A percentile compares a stretch with the other conserved stretches of the same genome.
Evolutionary conservation across 768 basidiomycete species (phyloP).

Genomic region (Leccinum imitatum): DNA sequence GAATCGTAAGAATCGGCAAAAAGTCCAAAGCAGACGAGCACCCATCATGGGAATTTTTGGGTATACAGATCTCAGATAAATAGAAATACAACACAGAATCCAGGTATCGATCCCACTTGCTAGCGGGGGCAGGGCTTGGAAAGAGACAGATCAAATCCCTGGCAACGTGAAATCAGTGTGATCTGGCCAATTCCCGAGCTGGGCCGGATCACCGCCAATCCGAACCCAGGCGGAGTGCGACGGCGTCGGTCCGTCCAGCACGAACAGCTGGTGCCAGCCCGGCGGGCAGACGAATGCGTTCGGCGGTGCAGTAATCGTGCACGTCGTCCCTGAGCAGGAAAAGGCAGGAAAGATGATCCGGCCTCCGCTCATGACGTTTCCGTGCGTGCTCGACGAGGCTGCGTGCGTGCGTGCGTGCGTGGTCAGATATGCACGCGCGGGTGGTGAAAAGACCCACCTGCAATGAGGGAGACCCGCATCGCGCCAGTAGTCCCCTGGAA

Average conservation of each 20-base stretch:
- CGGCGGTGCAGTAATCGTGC: conserved; percentile 78
- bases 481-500: conserved; percentile 40
- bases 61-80: neutral
- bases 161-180: conserved; percentile 67
- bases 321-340: conserved; percentile 62
- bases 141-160: conserved; percentile 42
- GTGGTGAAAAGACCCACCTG: conserved; percentile 40
- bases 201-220: conserved; percentile 73
- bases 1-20: too few relatives aligned
- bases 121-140: neutral
- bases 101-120: neutral
- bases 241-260: conserved; percentile 78
- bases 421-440: neutral
- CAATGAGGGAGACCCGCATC: conserved; percentile 65
- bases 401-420: neutral
- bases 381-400: conserved; percentile 77
- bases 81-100: neutral
- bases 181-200: conserved; percentile 72
- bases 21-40: too few relatives aligned
- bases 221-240: conserved; percentile 74
- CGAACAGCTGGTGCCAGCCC: conserved; percentile 74
- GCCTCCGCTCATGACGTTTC: conserved; percentile 68
- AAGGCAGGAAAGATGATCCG: conserved; percentile 75
- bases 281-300: conserved; percentile 68
- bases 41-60: neutral